Conservation (phyloP, 441 rosid genomes). For the Francoa sonchifolia region DNA sequence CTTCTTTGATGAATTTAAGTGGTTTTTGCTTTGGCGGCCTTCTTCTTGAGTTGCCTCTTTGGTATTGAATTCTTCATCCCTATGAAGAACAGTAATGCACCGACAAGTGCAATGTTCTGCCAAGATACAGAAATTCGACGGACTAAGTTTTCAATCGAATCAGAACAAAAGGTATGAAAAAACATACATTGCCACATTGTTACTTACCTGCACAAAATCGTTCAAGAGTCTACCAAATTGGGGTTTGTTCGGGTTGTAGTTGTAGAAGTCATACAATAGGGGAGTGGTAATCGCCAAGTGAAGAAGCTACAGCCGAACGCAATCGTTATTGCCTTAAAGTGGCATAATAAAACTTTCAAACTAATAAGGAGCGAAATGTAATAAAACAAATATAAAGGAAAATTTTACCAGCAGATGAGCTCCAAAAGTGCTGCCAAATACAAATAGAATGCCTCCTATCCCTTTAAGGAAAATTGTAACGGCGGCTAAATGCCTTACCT, state of each 20-base stretch:
- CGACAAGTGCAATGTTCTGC: conserved; percentile 32
- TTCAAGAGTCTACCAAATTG: conserved; percentile 20
- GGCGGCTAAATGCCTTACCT: conserved; percentile 23
- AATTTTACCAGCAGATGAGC: conserved; percentile 31
- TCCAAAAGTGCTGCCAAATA: conserved; percentile 34
- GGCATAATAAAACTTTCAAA: too few relatives aligned
- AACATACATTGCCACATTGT: too few relatives aligned
- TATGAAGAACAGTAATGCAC: conserved; percentile 35
- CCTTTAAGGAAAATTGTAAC: conserved; percentile 24
- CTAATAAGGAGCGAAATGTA: too few relatives aligned
- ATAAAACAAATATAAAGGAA: not conserved
- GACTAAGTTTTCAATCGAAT: conserved; percentile 2
- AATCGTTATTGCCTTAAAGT: too few relatives aligned
- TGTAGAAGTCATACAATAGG: conserved; percentile 33
- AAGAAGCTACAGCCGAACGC: conserved; percentile 15
- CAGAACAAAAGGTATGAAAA: too few relatives aligned
- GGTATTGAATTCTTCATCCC: conserved; percentile 39
- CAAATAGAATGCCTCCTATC: conserved; percentile 31
- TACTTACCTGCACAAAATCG: conserved; percentile 24
- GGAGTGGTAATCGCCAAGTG: conserved; percentile 26
- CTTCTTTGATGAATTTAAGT: conserved; percentile 16
- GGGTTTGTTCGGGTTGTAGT: conserved; percentile 20
- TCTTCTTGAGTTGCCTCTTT: conserved; percentile 29
- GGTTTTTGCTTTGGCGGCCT: conserved; percentile 21
- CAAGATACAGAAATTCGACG: not conserved